A percentile compares a stretch with the other conserved stretches of the same genome.
These are phyloP conservation scores for Clavariopsis aquatica DNA, from an alignment of 495 filamentous ascomycete genomes.

Conservation along the genomic window DNA sequence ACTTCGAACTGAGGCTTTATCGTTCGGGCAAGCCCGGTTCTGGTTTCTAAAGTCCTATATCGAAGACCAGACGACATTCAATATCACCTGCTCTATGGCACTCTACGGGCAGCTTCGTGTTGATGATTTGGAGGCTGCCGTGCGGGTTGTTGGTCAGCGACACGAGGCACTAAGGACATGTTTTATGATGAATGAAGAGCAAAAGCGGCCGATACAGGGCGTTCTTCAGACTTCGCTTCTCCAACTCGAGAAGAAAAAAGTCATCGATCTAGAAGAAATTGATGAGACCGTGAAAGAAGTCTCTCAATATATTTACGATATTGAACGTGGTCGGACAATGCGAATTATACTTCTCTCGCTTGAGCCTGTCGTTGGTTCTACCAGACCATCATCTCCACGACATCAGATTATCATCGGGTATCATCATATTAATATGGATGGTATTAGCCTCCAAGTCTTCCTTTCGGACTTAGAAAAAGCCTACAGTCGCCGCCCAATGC, in stretches of 20 bases:
- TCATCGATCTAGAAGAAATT: background rate
- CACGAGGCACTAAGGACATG: conserved; percentile 15
- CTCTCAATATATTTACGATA: background rate
- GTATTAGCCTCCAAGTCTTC: background rate
- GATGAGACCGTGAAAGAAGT: background rate
- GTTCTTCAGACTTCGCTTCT: background rate
- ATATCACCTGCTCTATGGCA: background rate
- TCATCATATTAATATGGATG: conserved; percentile 13
- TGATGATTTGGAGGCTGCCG: background rate
- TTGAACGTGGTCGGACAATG: background rate
- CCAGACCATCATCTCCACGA: background rate
- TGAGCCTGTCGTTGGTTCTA: too few relatives aligned
- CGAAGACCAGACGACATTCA: conserved; percentile 11
- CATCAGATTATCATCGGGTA: conserved; percentile 2
- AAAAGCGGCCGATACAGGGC: conserved; percentile 1
- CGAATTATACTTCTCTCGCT: background rate
- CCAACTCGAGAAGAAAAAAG: background rate
- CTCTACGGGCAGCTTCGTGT: background rate
- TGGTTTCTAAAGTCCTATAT: conserved; percentile 10
- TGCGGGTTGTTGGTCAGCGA: background rate
- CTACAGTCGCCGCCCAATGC: too few relatives aligned
- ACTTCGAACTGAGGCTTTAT: background rate
- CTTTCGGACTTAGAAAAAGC: background rate
- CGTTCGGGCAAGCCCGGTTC: background rate
- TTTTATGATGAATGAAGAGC: background rate